Percentiles rank a stretch among this genome's conserved stretches.
Conservation (phyloP, 495 filamentous ascomycete genomes). For the Rhizodiscina lignyota region DNA sequence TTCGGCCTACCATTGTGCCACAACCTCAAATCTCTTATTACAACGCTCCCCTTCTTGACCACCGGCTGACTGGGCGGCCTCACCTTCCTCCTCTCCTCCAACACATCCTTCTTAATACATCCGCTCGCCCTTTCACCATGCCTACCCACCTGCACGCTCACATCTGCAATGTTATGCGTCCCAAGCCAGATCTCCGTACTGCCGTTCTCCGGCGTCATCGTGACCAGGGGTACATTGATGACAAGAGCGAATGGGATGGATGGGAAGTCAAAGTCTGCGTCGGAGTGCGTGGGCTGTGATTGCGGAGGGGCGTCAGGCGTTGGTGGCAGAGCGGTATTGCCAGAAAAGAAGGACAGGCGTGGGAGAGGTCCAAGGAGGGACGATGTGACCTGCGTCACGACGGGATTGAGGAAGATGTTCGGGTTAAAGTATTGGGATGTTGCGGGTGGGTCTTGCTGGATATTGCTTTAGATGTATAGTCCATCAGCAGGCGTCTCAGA, state of each 20-base stretch:
- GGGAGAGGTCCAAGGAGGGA: conserved; percentile 31
- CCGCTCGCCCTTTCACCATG: conserved; percentile 29
- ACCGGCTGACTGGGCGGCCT: too few species aligned
- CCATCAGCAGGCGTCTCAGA: too few species aligned
- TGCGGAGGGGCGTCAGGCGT: conserved; percentile 19
- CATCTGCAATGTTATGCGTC: conserved; percentile 25
- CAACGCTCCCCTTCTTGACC: too few species aligned
- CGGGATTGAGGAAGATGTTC: too few species aligned
- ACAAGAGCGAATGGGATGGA: conserved; percentile 35
- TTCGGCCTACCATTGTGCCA: too few species aligned
- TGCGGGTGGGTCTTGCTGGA: conserved; percentile 43
- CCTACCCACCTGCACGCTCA: conserved; percentile 28
- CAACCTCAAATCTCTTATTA: too few species aligned
- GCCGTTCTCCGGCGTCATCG: conserved; percentile 36
- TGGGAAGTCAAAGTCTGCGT: conserved; percentile 40
- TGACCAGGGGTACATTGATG: conserved; percentile 35
- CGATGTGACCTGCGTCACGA: too few species aligned
- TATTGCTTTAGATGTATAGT: too few species aligned
- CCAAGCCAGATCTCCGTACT: conserved; percentile 45
- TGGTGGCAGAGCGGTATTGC: conserved; percentile 35
- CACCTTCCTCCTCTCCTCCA: too few species aligned
- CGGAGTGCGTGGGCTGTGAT: conserved; percentile 36
- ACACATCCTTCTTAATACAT: too few species aligned
- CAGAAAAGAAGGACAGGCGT: conserved; percentile 32
- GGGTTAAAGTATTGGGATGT: too few species aligned